Percentiles rank a stretch among this genome's conserved stretches.
These are phyloP conservation scores for Colletotrichum salicis DNA, from an alignment of 2,329 filamentous ascomycete species.

Conservation along the genomic window DNA sequence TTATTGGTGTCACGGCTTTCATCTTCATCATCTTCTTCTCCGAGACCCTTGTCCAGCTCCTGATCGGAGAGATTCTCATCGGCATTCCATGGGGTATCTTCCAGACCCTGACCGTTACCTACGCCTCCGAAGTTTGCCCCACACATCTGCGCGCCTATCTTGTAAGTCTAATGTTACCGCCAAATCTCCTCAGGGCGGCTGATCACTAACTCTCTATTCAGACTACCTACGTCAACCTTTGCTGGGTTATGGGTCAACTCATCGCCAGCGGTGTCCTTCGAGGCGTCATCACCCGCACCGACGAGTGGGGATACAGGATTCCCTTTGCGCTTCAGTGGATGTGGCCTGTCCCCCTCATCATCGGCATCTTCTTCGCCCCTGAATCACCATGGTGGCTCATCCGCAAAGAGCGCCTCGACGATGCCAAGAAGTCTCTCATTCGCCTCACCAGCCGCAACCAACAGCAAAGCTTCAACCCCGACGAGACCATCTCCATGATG, in stretches of 20 bases:
- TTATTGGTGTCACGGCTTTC: slow-evolving; percentile 52
- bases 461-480: slow-evolving; percentile 47
- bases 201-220: slow-evolving; percentile 41
- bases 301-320: slow-evolving; percentile 58
- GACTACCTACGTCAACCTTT: slow-evolving; percentile 59
- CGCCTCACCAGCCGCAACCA: slow-evolving; percentile 49
- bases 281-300: slow-evolving; percentile 48
- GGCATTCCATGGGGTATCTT: slow-evolving; percentile 60
- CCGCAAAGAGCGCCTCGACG: slow-evolving; percentile 50
- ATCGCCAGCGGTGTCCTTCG: slow-evolving; percentile 56
- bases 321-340: slow-evolving; percentile 62
- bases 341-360: slow-evolving; percentile 57
- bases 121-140: slow-evolving; percentile 59
- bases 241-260: slow-evolving; percentile 61
- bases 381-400: slow-evolving; percentile 64
- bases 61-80: slow-evolving; percentile 57
- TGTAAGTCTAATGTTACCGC: slow-evolving; percentile 42
- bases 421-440: slow-evolving; percentile 51
- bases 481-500: slow-evolving; percentile 62
- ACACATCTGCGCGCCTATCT: slow-evolving; percentile 60
- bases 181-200: neutral
- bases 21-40: slow-evolving; percentile 63
- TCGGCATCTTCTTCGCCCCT: slow-evolving; percentile 55
- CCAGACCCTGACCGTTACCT: slow-evolving; percentile 58
- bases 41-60: slow-evolving; percentile 50